These are phyloP conservation scores for Neurospora sp. DNA, from an alignment of 495 filamentous ascomycete species.

Conservation along the genomic window DNA sequence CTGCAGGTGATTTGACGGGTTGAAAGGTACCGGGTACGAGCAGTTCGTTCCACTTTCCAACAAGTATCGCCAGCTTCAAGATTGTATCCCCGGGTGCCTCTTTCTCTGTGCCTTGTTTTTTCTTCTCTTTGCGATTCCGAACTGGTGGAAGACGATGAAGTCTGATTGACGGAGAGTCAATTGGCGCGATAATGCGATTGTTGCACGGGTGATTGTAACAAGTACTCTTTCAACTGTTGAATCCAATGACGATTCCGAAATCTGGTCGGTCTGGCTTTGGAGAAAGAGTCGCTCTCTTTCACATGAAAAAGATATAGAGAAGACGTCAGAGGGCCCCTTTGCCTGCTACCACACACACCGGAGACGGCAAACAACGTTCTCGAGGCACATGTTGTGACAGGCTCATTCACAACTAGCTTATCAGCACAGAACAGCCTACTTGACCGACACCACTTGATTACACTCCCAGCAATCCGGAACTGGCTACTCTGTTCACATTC, in stretches of 20 bases:
- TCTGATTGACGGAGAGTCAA: background rate
- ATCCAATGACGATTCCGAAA: background rate
- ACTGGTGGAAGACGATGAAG: background rate
- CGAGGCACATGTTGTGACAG: background rate
- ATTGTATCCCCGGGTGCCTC: background rate
- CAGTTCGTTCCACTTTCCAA: background rate
- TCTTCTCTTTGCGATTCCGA: background rate
- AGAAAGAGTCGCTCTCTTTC: background rate
- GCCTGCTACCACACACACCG: background rate
- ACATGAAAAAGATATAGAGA: background rate
- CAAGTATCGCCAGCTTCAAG: background rate
- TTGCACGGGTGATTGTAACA: background rate
- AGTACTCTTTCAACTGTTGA: background rate
- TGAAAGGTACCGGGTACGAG: background rate
- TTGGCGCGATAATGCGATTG: background rate
- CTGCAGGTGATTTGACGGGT: background rate
- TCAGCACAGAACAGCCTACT: background rate
- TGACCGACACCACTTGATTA: background rate
- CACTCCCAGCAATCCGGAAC: background rate
- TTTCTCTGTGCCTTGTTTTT: background rate
- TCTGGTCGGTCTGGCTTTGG: background rate
- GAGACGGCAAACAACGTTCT: background rate
- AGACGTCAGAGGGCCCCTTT: slow-evolving; percentile 2
- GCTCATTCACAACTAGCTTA: too few species aligned
- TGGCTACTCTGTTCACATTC: background rate